These are phyloP conservation scores for Aspergillus ochraceoroseus DNA, from an alignment of 2,329 filamentous ascomycete species.

Conservation along the genomic window DNA sequence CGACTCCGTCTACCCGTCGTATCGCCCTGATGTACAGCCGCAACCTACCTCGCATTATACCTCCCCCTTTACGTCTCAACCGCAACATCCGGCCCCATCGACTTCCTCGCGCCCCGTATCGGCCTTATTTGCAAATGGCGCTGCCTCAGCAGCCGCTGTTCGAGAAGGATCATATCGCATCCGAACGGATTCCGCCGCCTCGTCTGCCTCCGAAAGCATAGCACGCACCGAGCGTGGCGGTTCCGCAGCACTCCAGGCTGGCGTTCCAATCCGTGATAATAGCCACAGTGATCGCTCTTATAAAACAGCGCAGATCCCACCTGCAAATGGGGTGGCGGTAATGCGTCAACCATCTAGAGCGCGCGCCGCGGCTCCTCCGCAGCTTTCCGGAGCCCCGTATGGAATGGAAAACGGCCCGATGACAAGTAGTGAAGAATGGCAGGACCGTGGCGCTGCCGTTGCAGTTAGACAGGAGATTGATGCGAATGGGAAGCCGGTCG, in stretches of 20 bases:
- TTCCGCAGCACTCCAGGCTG: constrained; percentile 54
- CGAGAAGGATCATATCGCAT: constrained; percentile 50
- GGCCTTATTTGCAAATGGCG: constrained; percentile 46
- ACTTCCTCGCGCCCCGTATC: constrained; percentile 45
- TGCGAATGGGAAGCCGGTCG: constrained; percentile 72
- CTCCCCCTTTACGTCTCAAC: constrained; percentile 37
- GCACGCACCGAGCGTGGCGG: constrained; percentile 59
- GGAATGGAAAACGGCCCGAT: constrained; percentile 54
- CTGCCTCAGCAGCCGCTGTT: constrained; percentile 36
- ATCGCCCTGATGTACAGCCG: constrained; percentile 44
- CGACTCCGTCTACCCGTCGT: constrained; percentile 43
- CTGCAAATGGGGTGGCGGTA: constrained; percentile 60
- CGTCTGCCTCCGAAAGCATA: constrained; percentile 53
- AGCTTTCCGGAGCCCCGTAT: constrained; percentile 47
- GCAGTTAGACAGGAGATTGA: constrained; percentile 78
- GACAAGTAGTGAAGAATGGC: constrained; percentile 84
- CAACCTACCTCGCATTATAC: constrained; percentile 43
- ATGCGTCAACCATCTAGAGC: constrained; percentile 72
- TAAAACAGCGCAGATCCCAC: constrained; percentile 54
- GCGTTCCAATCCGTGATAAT: constrained; percentile 61
- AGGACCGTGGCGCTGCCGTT: constrained; percentile 87
- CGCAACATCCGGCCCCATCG: constrained; percentile 37
- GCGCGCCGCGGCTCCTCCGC: constrained; percentile 43
- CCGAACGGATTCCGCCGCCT: constrained; percentile 55
- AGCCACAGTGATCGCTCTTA: constrained; percentile 67